These are phyloP conservation scores for Phytopythium montanum DNA, from an alignment of 352 stramenopile species.

Conservation along the genomic window DNA sequence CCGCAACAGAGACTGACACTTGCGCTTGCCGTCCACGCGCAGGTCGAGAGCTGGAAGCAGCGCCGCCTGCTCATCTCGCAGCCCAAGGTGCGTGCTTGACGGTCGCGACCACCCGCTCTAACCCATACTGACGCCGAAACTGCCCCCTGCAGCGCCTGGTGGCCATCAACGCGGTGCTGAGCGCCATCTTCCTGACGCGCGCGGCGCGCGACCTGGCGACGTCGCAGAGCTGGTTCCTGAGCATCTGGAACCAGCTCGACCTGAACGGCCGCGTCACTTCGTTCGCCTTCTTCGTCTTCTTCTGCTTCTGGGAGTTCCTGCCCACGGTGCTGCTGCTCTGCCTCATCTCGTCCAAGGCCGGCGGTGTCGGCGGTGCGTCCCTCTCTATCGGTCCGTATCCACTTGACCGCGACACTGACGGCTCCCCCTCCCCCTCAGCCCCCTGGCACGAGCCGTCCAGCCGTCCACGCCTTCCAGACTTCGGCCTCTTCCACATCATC, in stretches of 20 bases:
- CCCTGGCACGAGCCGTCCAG: constrained; percentile 54
- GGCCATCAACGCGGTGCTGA: constrained; percentile 79
- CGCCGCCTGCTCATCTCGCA: constrained; percentile 69
- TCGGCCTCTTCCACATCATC: constrained; percentile 87
- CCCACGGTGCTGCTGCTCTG: constrained; percentile 76
- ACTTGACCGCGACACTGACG: background rate
- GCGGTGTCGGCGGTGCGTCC: constrained; percentile 63
- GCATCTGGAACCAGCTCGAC: constrained; percentile 84
- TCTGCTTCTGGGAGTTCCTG: constrained; percentile 87
- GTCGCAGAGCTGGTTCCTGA: constrained; percentile 82
- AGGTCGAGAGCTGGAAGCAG: constrained; percentile 79
- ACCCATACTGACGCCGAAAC: constrained; percentile 8
- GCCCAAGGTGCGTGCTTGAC: constrained; percentile 38
- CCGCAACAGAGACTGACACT: background rate
- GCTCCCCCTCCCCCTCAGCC: constrained; percentile 19
- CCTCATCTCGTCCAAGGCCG: constrained; percentile 79
- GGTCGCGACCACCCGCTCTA: constrained; percentile 2
- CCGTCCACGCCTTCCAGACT: constrained; percentile 70
- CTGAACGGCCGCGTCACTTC: constrained; percentile 82
- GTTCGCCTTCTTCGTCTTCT: constrained; percentile 79
- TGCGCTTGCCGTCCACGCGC: background rate
- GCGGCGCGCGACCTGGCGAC: constrained; percentile 72
- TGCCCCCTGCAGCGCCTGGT: constrained; percentile 44
- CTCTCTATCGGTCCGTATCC: background rate
- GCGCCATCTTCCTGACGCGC: constrained; percentile 81